Evolutionary conservation across 2,329 filamentous ascomycete genomes (phyloP), one percentile per base, ranked within the genome.

Genomic region (Akanthomyces lecanii): DNA sequence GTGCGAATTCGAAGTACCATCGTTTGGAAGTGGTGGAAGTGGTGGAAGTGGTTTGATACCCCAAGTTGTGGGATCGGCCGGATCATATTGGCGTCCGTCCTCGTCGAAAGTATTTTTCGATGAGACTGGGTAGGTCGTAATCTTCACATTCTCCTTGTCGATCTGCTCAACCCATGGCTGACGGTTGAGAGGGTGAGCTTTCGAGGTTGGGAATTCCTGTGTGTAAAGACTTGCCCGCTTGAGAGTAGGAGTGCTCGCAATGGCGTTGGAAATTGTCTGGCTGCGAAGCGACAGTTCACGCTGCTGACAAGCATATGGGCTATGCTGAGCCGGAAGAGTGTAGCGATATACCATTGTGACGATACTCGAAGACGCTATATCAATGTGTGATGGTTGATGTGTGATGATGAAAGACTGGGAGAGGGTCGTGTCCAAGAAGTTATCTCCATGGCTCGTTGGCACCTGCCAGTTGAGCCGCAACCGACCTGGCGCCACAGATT

Each of bases 11-110:
- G 45, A 33, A 2, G 61, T 25, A 5, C n/a, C 56, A 18, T 44
- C 56, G n/a, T 58, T 44, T 2, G 66, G 65, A 18, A 68, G 55
- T 52, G 64, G 66, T 1, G 66, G 65, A 18, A 68, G 55, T 52
- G 64, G 66, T 1, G 64, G 55, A 7, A 63, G 65, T 23, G 65
- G 36, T 23, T 56, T 65, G 25, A 59, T 14, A 14, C 59, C 62
- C 65, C 67, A 67, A n/a, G 62, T 64, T 16, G 48, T 63, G 6
- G 62, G 57, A 18, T 65, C 56, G 6, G 40, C 25, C 28, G 56
- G 55, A 42, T 66, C 66, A 44, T 58, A 61, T 5, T 56, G 56
- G 38, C 28, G 25, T 2, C 5, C 33, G 55, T 45, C 40, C 8
- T 61, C 42, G 11, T 63, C 55, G 12, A 53, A 21, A 25, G 10